Conservation (phyloP, 371 early-diverging fungal species). For the Mucor ambiguus region DNA sequence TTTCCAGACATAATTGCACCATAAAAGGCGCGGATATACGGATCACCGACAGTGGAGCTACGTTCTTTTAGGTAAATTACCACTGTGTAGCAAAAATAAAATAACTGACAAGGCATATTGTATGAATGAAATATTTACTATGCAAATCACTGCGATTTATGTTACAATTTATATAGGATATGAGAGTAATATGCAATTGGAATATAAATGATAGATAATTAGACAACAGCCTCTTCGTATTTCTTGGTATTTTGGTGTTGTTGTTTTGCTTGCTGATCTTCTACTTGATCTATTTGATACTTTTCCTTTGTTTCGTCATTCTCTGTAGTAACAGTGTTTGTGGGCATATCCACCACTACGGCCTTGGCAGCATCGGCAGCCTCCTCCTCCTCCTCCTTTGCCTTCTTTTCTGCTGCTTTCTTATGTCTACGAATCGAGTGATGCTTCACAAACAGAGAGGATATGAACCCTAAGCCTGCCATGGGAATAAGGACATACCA, state of each 20-base stretch:
- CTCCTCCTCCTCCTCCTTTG: background rate
- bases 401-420: slow-evolving; percentile 5
- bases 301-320: background rate
- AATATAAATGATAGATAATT: background rate
- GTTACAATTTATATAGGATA: background rate
- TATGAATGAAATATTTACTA: background rate
- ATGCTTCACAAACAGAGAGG: slow-evolving; percentile 26
- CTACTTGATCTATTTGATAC: background rate
- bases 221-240: background rate
- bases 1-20: too few relatives aligned
- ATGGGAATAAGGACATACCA: slow-evolving; percentile 47
- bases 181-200: background rate
- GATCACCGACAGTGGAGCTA: too few relatives aligned
- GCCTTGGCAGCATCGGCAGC: background rate
- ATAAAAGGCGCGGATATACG: too few relatives aligned
- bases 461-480: slow-evolving; percentile 31
- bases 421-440: slow-evolving; percentile 16
- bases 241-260: background rate
- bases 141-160: background rate
- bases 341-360: background rate
- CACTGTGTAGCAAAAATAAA: too few relatives aligned
- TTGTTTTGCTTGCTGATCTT: background rate
- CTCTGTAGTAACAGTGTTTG: background rate
- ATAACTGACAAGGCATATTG: too few relatives aligned
- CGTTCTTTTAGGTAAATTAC: too few relatives aligned